Conservation (phyloP, 306 rosid species). For the Cucumis hystrix region DNA sequence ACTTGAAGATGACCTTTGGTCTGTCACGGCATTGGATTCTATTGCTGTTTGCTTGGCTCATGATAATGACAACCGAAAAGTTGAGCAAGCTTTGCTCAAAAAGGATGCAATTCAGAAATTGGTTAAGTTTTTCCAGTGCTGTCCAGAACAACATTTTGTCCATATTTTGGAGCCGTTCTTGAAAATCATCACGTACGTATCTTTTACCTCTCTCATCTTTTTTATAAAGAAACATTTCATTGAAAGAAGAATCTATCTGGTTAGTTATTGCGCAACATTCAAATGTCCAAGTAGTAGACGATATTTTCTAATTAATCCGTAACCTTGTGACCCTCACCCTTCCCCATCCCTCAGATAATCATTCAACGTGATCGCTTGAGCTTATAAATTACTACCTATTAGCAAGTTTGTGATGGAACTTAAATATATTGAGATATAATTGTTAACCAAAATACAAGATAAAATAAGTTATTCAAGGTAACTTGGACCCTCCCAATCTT, state of each 20-base stretch:
- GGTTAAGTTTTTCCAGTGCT: constrained; percentile 90
- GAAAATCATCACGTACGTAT: constrained; percentile 84
- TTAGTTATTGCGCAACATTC: background rate
- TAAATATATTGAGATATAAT: too few species aligned
- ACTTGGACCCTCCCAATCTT: too few species aligned
- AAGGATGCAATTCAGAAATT: constrained; percentile 95
- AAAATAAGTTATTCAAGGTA: too few species aligned
- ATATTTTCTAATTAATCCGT: background rate
- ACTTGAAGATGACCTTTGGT: constrained; percentile 89
- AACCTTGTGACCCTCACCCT: too few species aligned
- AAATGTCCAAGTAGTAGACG: background rate
- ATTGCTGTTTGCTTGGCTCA: constrained; percentile 95
- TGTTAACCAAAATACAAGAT: too few species aligned
- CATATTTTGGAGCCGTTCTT: constrained; percentile 95
- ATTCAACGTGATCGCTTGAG: background rate
- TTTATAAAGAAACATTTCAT: too few species aligned
- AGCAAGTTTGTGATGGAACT: too few species aligned
- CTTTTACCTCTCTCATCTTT: background rate
- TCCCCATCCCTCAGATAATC: background rate
- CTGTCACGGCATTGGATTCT: constrained; percentile 93
- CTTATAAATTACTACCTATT: background rate
- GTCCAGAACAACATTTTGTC: constrained; percentile 93
- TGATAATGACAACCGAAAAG: constrained; percentile 89
- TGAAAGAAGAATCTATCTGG: background rate
- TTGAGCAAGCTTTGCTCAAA: constrained; percentile 81